Conservation (phyloP, 2,329 filamentous ascomycete species). For the Alternaria brassicicola region DNA sequence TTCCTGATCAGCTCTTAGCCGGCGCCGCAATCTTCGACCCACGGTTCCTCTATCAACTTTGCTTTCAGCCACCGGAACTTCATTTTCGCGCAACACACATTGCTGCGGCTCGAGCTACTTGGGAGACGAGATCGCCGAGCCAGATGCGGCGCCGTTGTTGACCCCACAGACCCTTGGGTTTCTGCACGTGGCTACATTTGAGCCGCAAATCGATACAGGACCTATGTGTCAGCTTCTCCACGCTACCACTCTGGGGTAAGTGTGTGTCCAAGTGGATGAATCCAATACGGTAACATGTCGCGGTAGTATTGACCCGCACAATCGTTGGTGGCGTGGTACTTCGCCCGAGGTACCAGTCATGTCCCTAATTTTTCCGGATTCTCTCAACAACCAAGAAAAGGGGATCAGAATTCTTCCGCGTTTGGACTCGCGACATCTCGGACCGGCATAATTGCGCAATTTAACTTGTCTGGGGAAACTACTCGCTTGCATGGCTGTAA, state of each 20-base stretch:
- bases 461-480: neutral
- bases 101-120: neutral
- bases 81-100: neutral
- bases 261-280: neutral
- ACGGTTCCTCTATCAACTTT: neutral
- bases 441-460: neutral
- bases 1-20: neutral
- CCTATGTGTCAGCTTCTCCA: neutral
- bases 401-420: neutral
- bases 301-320: slow-evolving; percentile 10
- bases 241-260: neutral
- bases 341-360: slow-evolving; percentile 14
- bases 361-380: slow-evolving; percentile 1
- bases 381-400: neutral
- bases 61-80: slow-evolving; percentile 4
- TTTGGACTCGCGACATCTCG: neutral
- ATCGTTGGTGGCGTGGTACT: slow-evolving; percentile 7
- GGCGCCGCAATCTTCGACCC: neutral
- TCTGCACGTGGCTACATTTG: neutral
- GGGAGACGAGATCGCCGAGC: neutral
- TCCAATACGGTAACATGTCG: slow-evolving; percentile 8
- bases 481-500: neutral
- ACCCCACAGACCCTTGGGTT: neutral
- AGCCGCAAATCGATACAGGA: neutral
- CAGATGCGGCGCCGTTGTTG: neutral